Conservation (phyloP, 2,329 filamentous ascomycete species). For the Cordyceps militaris region DNA sequence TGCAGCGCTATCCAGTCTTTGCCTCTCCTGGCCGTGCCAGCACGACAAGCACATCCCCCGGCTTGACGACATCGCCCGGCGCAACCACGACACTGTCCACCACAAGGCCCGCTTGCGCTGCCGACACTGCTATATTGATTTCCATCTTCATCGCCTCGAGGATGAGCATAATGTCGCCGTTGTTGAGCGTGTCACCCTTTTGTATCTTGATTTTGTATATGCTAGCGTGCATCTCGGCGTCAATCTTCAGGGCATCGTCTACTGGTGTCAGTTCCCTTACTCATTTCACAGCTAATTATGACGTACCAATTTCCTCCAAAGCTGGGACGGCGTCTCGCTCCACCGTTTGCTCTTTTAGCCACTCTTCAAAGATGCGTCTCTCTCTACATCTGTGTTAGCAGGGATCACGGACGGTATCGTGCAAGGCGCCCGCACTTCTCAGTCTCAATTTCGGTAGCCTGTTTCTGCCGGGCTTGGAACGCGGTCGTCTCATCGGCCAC, state of each 20-base stretch:
- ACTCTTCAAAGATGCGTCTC: conserved; percentile 22
- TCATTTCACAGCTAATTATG: background rate
- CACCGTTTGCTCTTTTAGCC: conserved; percentile 22
- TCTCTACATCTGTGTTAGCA: conserved; percentile 6
- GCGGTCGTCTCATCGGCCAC: conserved; percentile 17
- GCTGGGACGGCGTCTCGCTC: conserved; percentile 12
- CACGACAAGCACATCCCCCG: conserved; percentile 1
- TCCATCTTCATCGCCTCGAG: conserved; percentile 54
- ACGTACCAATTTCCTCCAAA: conserved; percentile 14
- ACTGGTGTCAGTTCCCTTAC: background rate
- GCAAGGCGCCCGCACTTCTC: conserved; percentile 16
- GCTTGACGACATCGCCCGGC: conserved; percentile 11
- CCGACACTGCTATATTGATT: conserved; percentile 32
- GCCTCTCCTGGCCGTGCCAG: background rate
- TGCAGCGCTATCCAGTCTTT: background rate
- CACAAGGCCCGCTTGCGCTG: background rate
- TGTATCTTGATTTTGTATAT: conserved; percentile 45
- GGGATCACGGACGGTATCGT: fast-evolving
- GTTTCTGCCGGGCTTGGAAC: conserved; percentile 18
- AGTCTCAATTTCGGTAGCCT: conserved; percentile 15
- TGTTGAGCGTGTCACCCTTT: conserved; percentile 33
- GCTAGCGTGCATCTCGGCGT: conserved; percentile 41
- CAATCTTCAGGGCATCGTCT: conserved; percentile 27
- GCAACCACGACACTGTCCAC: background rate
- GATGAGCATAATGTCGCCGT: conserved; percentile 37